Conservation (phyloP, 352 stramenopile genomes). For the Phytophthora citricola region DNA sequence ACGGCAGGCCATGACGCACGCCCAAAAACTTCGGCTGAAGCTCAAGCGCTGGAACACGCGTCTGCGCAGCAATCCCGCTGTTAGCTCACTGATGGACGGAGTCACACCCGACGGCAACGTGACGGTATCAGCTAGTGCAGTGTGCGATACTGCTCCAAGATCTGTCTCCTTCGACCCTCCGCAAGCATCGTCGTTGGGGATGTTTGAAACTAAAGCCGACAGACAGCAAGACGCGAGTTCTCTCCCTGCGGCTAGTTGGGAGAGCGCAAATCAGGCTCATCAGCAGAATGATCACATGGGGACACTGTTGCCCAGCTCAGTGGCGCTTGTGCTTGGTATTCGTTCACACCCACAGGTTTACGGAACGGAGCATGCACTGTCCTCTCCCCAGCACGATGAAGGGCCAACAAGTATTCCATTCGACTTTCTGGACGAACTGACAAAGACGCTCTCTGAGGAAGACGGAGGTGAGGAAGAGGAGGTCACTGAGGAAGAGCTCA, state of each 20-base stretch:
- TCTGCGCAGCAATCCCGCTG: conserved; percentile 34
- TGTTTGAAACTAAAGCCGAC: too few relatives aligned
- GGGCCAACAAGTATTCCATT: conserved; percentile 12
- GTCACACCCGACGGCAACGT: conserved; percentile 11
- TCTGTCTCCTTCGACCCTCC: too few relatives aligned
- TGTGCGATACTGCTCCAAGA: too few relatives aligned
- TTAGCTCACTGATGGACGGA: conserved; percentile 34
- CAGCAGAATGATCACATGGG: too few relatives aligned
- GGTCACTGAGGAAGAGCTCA: conserved; percentile 23
- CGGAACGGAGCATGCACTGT: not conserved
- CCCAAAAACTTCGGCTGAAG: conserved; percentile 66
- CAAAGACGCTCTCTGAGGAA: conserved; percentile 14
- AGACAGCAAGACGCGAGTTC: too few relatives aligned
- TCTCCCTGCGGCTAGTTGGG: too few relatives aligned
- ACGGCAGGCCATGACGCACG: conserved; percentile 64
- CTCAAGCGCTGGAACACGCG: conserved; percentile 46
- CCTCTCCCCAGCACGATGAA: not conserved
- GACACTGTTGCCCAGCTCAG: too few relatives aligned
- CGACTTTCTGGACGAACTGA: conserved; percentile 23
- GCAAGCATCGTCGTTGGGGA: too few relatives aligned
- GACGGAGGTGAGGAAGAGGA: conserved; percentile 19
- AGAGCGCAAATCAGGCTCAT: too few relatives aligned
- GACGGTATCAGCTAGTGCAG: conserved; percentile 7
- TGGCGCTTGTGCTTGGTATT: too few relatives aligned
- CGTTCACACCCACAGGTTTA: too few relatives aligned